Conservation (phyloP, 2,329 filamentous ascomycete genomes). For the Colletotrichum orbiculare region DNA sequence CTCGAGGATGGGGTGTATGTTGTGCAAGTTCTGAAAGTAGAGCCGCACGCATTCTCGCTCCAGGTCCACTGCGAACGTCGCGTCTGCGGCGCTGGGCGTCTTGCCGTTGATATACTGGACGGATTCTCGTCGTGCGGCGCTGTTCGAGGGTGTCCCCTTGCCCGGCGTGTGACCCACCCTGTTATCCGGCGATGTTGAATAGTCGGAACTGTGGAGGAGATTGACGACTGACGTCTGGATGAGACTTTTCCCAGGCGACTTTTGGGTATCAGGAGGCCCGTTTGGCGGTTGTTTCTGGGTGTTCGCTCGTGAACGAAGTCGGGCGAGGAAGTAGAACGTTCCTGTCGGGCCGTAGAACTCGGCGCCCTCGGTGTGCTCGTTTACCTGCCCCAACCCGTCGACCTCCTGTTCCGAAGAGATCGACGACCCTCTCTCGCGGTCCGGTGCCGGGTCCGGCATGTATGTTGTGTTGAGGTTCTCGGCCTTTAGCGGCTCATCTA, state of each 20-base stretch:
- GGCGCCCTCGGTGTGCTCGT: constrained; percentile 35
- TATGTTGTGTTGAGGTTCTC: neutral
- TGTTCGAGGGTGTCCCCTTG: constrained; percentile 21
- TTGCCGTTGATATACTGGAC: neutral
- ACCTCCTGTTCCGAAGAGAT: constrained; percentile 31
- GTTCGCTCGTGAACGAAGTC: constrained; percentile 32
- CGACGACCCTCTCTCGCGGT: constrained; percentile 13
- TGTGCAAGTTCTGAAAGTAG: constrained; percentile 40
- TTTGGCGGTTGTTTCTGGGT: constrained; percentile 15
- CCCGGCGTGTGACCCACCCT: constrained; percentile 14
- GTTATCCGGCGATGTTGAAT: constrained; percentile 34
- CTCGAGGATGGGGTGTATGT: constrained; percentile 40
- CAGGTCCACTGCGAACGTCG: constrained; percentile 22
- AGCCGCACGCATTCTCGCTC: constrained; percentile 39
- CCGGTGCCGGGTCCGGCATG: constrained; percentile 1
- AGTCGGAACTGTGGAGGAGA: constrained; percentile 38
- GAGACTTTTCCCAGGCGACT: neutral
- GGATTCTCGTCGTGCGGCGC: constrained; percentile 6
- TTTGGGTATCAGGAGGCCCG: neutral
- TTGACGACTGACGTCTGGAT: constrained; percentile 37
- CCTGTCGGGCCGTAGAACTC: constrained; percentile 37
- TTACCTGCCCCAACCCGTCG: constrained; percentile 32
- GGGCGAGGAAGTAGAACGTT: constrained; percentile 35
- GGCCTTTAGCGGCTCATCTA: constrained; percentile 29
- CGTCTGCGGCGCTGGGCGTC: constrained; percentile 4